phyloP scores from a whole-genome alignment of 2,329 filamentous ascomycete genomes.

The Pyrenophora seminiperda region DNA sequence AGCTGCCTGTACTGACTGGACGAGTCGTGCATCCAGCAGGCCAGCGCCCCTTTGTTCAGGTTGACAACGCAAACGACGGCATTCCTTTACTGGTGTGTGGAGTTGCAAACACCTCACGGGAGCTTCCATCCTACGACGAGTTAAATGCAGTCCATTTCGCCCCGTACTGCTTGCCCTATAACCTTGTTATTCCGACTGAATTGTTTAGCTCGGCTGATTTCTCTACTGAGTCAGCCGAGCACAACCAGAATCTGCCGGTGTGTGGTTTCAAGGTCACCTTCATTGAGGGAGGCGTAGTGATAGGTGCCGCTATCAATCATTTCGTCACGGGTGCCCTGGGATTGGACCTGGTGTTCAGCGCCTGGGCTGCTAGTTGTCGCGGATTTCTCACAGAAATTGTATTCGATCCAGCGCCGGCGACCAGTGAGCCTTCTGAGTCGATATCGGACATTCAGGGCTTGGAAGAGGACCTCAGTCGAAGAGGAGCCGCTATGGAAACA shows the following conservation, averaged over 20 bases:
- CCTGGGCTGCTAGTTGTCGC: constrained; percentile 3
- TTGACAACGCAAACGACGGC: constrained; percentile 2
- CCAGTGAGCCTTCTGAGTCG: background rate
- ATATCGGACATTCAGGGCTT: constrained; percentile 1
- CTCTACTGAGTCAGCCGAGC: constrained; percentile 2
- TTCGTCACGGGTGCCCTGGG: constrained; percentile 2
- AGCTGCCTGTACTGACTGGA: constrained; percentile 4
- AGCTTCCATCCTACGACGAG: constrained; percentile 5
- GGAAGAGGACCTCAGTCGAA: constrained; percentile 1
- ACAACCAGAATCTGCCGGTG: constrained; percentile 1
- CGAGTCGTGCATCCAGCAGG: constrained; percentile 3
- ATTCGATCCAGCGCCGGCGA: constrained; percentile 1
- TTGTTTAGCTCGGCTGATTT: constrained; percentile 2
- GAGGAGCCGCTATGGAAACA: constrained; percentile 4
- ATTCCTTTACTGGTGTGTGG: constrained; percentile 2
- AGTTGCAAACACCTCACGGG: constrained; percentile 2
- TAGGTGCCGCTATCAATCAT: constrained; percentile 4
- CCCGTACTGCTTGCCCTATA: constrained; percentile 2
- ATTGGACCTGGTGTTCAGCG: constrained; percentile 1
- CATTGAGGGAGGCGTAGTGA: constrained; percentile 4
- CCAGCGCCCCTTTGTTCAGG: constrained; percentile 3
- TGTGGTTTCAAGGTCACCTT: constrained; percentile 4
- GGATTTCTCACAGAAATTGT: constrained; percentile 1
- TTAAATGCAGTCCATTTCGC: constrained; percentile 5
- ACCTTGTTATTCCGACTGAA: constrained; percentile 1